Conservation (phyloP, 768 basidiomycete genomes). For the Mycena alexandri region DNA sequence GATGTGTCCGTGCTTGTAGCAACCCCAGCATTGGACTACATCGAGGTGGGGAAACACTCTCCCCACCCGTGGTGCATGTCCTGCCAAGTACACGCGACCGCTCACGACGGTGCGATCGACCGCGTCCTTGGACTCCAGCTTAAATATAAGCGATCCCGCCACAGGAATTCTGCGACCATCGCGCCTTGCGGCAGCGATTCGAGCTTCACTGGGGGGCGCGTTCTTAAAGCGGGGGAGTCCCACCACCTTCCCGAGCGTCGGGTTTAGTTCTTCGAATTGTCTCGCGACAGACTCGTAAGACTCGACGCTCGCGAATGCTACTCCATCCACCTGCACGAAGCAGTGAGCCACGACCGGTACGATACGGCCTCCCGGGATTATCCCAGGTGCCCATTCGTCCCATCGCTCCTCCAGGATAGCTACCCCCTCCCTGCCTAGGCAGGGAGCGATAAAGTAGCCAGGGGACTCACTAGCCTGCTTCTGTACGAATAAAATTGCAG, state of each 20-base stretch:
- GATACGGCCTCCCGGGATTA: constrained; percentile 3
- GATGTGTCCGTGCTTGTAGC: constrained; percentile 1
- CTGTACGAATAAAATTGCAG: no score
- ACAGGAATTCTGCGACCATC: no score
- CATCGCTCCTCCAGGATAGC: constrained; percentile 1
- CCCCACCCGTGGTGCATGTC: no score
- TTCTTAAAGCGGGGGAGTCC: not conserved
- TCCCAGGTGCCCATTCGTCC: not conserved
- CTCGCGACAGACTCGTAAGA: not conserved
- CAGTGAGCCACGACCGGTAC: constrained; percentile 2
- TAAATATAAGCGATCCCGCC: constrained; percentile 3
- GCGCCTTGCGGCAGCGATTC: not conserved
- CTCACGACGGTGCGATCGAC: constrained; percentile 7
- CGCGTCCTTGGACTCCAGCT: not conserved
- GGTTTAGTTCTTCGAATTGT: constrained; percentile 11
- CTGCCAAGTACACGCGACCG: no score
- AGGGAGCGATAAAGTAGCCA: no score
- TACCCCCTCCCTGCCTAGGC: not conserved
- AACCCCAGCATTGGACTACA: constrained; percentile 8
- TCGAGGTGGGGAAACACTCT: no score
- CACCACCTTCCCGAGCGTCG: not conserved
- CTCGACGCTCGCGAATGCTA: constrained; percentile 2
- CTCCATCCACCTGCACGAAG: constrained; percentile 15
- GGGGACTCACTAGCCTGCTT: no score
- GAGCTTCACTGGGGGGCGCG: constrained; percentile 4